Evolutionary conservation across 768 basidiomycete species (phyloP).

Genomic region (Pisolithus marmoratus): DNA sequence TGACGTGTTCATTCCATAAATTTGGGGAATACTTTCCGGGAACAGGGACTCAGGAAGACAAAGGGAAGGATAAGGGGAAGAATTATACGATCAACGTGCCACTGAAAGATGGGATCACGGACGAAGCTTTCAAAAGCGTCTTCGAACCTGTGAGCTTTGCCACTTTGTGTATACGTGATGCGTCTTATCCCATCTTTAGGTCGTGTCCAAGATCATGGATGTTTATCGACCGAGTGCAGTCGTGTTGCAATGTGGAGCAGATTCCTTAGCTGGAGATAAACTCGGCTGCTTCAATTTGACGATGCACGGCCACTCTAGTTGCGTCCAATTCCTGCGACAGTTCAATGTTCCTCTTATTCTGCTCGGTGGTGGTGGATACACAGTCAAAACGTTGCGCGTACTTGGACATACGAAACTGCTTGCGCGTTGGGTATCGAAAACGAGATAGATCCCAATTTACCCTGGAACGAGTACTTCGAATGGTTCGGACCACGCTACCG

Average conservation of each 20-base stretch:
- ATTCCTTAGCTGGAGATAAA: conserved; percentile 93
- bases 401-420: conserved; percentile 97
- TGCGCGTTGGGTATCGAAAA: conserved; percentile 86
- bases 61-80: conserved; percentile 76
- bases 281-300: conserved; percentile 94
- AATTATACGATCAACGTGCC: conserved; percentile 93
- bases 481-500: conserved; percentile 97
- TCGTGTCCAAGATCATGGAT: conserved; percentile 80
- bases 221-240: conserved; percentile 85
- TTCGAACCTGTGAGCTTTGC: conserved; percentile 76
- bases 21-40: conserved; percentile 83
- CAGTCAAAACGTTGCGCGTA: conserved; percentile 93
- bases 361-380: conserved; percentile 95
- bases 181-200: conserved; percentile 35
- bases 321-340: conserved; percentile 78
- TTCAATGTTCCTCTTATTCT: conserved; percentile 85
- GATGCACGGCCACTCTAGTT: conserved; percentile 92
- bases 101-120: conserved; percentile 88
- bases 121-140: conserved; percentile 80
- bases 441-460: conserved; percentile 69
- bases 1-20: conserved; percentile 97
- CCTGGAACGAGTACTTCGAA: conserved; percentile 89
- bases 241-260: conserved; percentile 92
- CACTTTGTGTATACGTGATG: not conserved
- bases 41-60: conserved; percentile 78